Conservation (phyloP, 495 filamentous ascomycete genomes). For the Hypoxylon crocopeplum region DNA sequence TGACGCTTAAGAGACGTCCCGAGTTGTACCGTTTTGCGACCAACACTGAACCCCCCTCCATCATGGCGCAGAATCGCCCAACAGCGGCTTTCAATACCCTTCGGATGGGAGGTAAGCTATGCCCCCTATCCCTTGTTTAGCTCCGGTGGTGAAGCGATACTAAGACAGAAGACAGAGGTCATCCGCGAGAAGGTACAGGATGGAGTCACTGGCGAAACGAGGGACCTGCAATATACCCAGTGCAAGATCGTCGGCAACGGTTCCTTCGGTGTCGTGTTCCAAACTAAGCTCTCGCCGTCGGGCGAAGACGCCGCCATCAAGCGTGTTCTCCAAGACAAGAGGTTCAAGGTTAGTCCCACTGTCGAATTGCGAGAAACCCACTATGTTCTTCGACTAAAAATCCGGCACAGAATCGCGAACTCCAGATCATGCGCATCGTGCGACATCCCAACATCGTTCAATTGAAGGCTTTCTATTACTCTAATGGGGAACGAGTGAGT, state of each 20-base stretch:
- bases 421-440: slow-evolving; percentile 99
- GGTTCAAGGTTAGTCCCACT: slow-evolving; percentile 81
- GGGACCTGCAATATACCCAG: slow-evolving; percentile 97
- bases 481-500: slow-evolving; percentile 94
- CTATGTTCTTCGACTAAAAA: slow-evolving; percentile 43
- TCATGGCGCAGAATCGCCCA: slow-evolving; percentile 59
- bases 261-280: slow-evolving; percentile 98
- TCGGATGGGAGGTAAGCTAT: slow-evolving; percentile 60
- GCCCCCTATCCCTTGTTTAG: slow-evolving; percentile 1
- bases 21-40: slow-evolving; percentile 37
- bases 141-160: background rate
- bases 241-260: slow-evolving; percentile 99
- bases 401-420: slow-evolving; percentile 82
- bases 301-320: slow-evolving; percentile 99
- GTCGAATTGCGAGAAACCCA: background rate
- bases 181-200: slow-evolving; percentile 99
- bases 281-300: slow-evolving; percentile 95
- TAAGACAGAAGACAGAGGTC: slow-evolving; percentile 70
- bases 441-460: slow-evolving; percentile 98
- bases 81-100: slow-evolving; percentile 59
- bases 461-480: slow-evolving; percentile 99
- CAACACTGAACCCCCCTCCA: slow-evolving; percentile 35
- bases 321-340: slow-evolving; percentile 96
- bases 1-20: slow-evolving; percentile 46
- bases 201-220: slow-evolving; percentile 92